A percentile compares a stretch with the other conserved stretches of the same genome.
Evolutionary conservation across 2,329 filamentous ascomycete species (phyloP).

Genomic region (Xylaria sp.): DNA sequence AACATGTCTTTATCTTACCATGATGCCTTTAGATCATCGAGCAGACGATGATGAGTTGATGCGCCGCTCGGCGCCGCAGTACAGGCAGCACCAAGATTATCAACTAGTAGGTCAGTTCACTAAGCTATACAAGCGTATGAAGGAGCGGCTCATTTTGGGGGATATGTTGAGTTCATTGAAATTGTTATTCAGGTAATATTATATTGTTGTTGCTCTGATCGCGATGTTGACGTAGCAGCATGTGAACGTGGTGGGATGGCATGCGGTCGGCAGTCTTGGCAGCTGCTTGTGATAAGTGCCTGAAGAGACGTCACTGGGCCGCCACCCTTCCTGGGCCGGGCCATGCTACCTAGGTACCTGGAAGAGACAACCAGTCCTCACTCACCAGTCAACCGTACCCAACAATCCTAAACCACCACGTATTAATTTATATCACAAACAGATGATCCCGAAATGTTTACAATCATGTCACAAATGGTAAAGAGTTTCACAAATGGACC

Average conservation of each 20-base stretch:
- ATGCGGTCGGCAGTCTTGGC: slow-evolving; percentile 32
- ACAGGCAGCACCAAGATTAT: neutral
- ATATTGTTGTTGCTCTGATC: neutral
- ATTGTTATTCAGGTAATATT: too few species aligned
- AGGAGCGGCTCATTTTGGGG: too few species aligned
- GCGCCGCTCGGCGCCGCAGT: slow-evolving; percentile 27
- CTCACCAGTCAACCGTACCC: neutral
- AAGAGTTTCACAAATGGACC: too few species aligned
- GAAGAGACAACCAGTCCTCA: neutral
- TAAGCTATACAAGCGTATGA: neutral
- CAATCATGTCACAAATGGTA: too few species aligned
- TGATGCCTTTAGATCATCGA: neutral
- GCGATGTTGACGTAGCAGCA: neutral
- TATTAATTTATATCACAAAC: neutral
- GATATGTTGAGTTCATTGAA: neutral
- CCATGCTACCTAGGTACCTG: neutral
- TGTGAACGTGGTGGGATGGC: slow-evolving; percentile 16
- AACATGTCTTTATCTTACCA: slow-evolving; percentile 16
- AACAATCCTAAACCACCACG: neutral
- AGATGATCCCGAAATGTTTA: too few species aligned
- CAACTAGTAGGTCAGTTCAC: neutral
- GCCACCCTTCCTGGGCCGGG: neutral
- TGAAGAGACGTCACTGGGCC: neutral
- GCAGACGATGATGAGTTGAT: neutral
- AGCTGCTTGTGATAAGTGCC: slow-evolving; percentile 7